Percentiles rank a stretch among this genome's conserved stretches.
Conservation (phyloP, 345 rosid species). For the Rhodamnia rubescens region DNA sequence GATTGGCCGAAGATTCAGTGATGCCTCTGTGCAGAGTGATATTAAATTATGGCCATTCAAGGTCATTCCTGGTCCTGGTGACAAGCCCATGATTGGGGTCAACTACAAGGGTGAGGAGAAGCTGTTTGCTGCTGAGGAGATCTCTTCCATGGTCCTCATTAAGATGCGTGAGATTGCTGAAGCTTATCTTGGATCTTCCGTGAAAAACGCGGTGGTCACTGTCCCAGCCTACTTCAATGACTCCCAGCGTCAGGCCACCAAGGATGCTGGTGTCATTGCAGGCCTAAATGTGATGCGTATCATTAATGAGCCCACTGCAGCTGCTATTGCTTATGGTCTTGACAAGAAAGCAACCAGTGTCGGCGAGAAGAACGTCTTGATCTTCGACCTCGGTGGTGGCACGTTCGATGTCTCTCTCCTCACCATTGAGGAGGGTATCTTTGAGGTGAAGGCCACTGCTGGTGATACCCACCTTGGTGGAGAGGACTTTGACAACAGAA, state of each 20-base stretch:
- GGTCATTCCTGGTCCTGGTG: conserved; percentile 53
- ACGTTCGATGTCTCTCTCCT: conserved; percentile 77
- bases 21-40: conserved; percentile 60
- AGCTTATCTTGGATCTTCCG: conserved; percentile 52
- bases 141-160: conserved; percentile 67
- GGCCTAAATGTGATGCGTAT: conserved; percentile 71
- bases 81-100: conserved; percentile 64
- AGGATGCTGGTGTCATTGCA: conserved; percentile 73
- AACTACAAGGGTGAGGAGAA: conserved; percentile 64
- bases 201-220: conserved; percentile 72
- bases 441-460: conserved; percentile 71
- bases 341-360: conserved; percentile 74
- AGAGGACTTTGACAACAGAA: conserved; percentile 70
- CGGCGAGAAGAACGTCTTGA: conserved; percentile 64
- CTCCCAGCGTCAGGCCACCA: conserved; percentile 77
- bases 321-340: conserved; percentile 77
- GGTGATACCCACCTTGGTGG: conserved; percentile 82
- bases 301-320: conserved; percentile 72
- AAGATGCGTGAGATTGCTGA: conserved; percentile 85
- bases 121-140: conserved; percentile 62
- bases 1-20: conserved; percentile 62
- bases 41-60: conserved; percentile 71
- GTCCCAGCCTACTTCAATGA: conserved; percentile 77
- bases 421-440: conserved; percentile 70
- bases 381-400: conserved; percentile 79